Percentiles rank a stretch among this genome's conserved stretches.
phyloP scores from a whole-genome alignment of 192 early-diverging fungal species.

The Tieghemiomyces parasiticus region DNA sequence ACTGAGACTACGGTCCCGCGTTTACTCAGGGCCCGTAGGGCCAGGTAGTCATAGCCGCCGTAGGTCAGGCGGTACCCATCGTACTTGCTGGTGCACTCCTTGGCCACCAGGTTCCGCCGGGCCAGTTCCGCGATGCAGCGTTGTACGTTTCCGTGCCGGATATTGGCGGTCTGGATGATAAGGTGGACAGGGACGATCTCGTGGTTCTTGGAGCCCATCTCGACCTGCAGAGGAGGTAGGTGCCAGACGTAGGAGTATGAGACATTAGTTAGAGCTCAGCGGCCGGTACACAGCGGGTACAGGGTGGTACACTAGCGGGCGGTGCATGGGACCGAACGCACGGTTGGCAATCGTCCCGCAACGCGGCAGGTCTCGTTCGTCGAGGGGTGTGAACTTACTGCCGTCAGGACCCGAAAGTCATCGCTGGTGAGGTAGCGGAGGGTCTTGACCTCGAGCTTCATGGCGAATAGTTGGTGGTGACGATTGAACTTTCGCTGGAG shows the following conservation, averaged over 20 bases:
- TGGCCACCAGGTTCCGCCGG: constrained; percentile 78
- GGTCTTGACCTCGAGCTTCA: constrained; percentile 93
- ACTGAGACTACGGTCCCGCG: constrained; percentile 82
- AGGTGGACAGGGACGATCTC: constrained; percentile 86
- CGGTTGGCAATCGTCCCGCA: no score
- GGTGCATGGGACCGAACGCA: no score
- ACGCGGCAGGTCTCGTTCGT: no score
- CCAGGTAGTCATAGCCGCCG: constrained; percentile 98
- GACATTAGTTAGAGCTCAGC: no score
- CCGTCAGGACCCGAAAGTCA: constrained; percentile 92
- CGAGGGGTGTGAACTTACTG: constrained; percentile 44
- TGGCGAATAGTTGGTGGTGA: no score
- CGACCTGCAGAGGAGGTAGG: no score
- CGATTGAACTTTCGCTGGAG: no score
- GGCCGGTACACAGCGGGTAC: no score
- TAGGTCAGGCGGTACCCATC: constrained; percentile 95
- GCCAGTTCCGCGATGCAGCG: constrained; percentile 77
- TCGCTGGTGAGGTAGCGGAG: constrained; percentile 87
- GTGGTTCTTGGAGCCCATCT: constrained; percentile 98
- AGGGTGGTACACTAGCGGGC: no score
- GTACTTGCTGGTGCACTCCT: constrained; percentile 42
- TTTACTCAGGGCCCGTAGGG: constrained; percentile 81
- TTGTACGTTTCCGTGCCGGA: constrained; percentile 71
- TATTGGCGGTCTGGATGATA: constrained; percentile 86
- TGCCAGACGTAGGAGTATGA: no score